These are phyloP conservation scores for Citrus mangshanensis DNA, from an alignment of 345 rosid species.

Conservation along the genomic window DNA sequence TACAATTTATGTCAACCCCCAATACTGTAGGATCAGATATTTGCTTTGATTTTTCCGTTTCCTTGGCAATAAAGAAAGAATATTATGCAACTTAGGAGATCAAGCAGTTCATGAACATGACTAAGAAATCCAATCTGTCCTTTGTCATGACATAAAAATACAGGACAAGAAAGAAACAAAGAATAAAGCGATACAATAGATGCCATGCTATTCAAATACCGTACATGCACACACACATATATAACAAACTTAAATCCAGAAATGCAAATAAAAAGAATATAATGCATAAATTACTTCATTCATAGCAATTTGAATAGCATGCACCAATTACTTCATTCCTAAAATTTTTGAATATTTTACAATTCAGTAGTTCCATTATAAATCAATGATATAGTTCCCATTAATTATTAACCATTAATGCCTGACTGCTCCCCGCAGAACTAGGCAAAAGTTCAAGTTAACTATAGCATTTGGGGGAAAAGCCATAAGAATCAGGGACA, in stretches of 20 bases:
- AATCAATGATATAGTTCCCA: background rate
- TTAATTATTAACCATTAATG: background rate
- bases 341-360: no score
- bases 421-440: background rate
- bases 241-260: background rate
- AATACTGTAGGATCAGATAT: background rate
- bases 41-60: background rate
- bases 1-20: background rate
- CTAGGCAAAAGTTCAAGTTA: background rate
- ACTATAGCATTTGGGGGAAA: background rate
- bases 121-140: background rate
- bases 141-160: background rate
- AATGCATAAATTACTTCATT: background rate
- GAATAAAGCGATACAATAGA: background rate
- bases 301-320: no score
- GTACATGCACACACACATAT: background rate
- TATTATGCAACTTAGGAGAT: background rate
- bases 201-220: background rate
- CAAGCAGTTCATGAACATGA: background rate
- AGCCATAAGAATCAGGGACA: background rate
- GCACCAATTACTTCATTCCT: no score
- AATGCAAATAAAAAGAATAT: background rate
- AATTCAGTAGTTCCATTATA: background rate
- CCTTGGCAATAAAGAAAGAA: background rate
- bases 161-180: background rate